Evolutionary conservation across 208 protist genomes (phyloP), one percentile per base, ranked within the genome.

Genomic region (Wallacemonas rigidus): DNA sequence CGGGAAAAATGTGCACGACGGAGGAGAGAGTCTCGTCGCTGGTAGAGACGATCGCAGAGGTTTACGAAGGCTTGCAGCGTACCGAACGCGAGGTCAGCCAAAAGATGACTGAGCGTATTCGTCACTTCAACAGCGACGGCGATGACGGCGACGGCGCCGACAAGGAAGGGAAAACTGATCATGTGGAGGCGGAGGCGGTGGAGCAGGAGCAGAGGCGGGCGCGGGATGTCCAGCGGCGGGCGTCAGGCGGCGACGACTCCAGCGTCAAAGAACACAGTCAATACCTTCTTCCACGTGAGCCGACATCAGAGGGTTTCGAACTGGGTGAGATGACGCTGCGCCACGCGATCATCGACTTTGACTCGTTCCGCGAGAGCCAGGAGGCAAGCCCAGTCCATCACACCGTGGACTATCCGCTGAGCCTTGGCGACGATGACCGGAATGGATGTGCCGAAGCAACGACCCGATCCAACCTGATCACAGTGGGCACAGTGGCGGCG

Each of bases 241-340:
- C 0, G 8, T 50, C 45, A 6, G 45, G 12, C 8, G 45, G 8
- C 45, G 45, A 6, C 45, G 45, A 50, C 26, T 26, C 26, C 8
- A 50, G 12, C 45, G 45, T 12, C 45, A 50, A 50, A 12, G 8
- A 6, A 12, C 45, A 14, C 8, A 12, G 45, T 12, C 45, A 50
- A 12, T 50, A 50, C 45, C 45, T 1, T 14, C 45, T 50, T 6
- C 45, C 45, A 12, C 45, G 45, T 3, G 26, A 14, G 6, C 6
- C 5, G 41, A 38, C 38, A 3, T 6, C 6, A 12, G 60, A 36
- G 4, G 40, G 12, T 41, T 36, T 65, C 2, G 60, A 65, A 17
- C 9, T 65, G 7, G 60, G 60, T 35, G 60, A 65, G 43, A 65
- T 50, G 43, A 65, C 60, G 43, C 43, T 65, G 43, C 60, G 60